Evolutionary conservation across 1,284 basidiomycete genomes (phyloP).

Genomic region (Ceratorhiza oryzae-sativae): DNA sequence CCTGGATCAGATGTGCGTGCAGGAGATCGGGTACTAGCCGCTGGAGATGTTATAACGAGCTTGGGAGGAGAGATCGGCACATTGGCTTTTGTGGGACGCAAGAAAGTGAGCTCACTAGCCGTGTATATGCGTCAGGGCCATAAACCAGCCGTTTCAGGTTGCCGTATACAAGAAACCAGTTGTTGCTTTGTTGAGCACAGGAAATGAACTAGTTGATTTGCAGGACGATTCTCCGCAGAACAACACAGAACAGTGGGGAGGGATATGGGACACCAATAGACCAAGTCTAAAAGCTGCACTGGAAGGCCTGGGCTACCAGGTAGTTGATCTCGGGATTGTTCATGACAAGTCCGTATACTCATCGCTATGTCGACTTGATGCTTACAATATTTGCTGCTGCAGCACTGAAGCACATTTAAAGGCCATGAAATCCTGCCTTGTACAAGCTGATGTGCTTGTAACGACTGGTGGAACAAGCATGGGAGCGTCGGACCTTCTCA

Average conservation of each 20-base stretch:
- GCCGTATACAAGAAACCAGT: constrained; percentile 72
- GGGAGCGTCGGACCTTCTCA: constrained; percentile 85
- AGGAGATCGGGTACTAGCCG: constrained; percentile 71
- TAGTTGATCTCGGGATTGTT: constrained; percentile 82
- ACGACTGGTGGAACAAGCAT: constrained; percentile 91
- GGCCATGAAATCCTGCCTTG: constrained; percentile 64
- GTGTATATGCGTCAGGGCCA: background rate
- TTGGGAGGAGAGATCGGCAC: constrained; percentile 88
- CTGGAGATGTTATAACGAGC: constrained; percentile 66
- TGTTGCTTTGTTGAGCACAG: constrained; percentile 83
- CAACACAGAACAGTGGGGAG: constrained; percentile 63
- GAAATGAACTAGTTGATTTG: constrained; percentile 80
- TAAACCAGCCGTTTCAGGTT: constrained; percentile 56
- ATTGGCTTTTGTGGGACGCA: constrained; percentile 77
- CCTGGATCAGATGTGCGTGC: constrained; percentile 76
- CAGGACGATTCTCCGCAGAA: constrained; percentile 51
- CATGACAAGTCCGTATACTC: constrained; percentile 71
- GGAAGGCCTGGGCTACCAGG: constrained; percentile 75
- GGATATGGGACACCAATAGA: constrained; percentile 84
- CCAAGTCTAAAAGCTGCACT: constrained; percentile 77
- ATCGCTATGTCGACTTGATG: background rate
- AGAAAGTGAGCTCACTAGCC: constrained; percentile 58
- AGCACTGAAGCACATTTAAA: constrained; percentile 69
- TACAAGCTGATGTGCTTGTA: constrained; percentile 73
- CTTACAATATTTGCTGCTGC: background rate